A percentile compares a stretch with the other conserved stretches of the same genome.
These are phyloP conservation scores for Tagetes patula DNA, from an alignment of 129 eudicot genomes.

Conservation along the genomic window DNA sequence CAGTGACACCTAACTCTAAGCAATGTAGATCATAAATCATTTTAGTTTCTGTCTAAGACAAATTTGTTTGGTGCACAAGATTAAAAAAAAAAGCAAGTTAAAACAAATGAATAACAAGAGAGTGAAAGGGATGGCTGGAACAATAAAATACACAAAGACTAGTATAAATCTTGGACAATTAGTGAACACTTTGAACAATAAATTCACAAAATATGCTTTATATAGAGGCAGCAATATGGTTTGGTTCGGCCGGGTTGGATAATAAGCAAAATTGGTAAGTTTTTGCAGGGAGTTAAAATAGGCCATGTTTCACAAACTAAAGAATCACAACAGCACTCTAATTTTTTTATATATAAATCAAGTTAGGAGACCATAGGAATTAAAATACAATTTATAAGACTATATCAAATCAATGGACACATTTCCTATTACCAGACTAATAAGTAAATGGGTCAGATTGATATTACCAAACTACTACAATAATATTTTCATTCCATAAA, in stretches of 20 bases:
- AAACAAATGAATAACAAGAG: background rate
- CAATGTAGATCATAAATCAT: background rate
- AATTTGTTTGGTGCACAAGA: background rate
- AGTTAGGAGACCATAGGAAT: background rate
- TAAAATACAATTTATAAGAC: background rate
- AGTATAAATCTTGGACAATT: background rate
- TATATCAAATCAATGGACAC: background rate
- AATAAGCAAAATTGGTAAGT: too few species aligned
- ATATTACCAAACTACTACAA: background rate
- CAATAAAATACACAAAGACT: too few species aligned
- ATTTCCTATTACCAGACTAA: background rate
- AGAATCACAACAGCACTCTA: too few species aligned
- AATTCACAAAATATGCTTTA: too few species aligned
- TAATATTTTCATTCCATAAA: background rate
- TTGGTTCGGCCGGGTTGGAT: too few species aligned
- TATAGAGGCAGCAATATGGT: too few species aligned
- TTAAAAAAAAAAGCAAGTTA: background rate
- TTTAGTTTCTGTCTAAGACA: background rate
- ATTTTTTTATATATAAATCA: background rate
- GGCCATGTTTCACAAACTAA: too few species aligned
- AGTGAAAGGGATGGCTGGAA: background rate
- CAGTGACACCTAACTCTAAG: background rate
- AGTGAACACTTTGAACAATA: too few species aligned
- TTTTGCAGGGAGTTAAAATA: too few species aligned
- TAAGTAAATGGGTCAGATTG: background rate